Conservation (phyloP, 2,329 filamentous ascomycete genomes). For the Colletotrichum australisinense region DNA sequence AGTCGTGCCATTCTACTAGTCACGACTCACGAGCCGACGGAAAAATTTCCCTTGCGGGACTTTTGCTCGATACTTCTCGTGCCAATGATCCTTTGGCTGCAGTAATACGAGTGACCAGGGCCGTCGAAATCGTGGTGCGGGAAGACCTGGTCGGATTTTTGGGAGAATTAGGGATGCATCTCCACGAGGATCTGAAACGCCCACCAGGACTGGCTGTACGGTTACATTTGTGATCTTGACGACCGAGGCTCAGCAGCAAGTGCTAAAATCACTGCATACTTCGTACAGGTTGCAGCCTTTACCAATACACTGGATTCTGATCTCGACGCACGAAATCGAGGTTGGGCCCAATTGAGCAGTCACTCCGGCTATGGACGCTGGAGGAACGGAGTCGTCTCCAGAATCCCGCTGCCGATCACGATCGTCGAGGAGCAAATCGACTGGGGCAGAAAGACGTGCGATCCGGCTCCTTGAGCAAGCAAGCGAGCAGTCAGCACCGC, state of each 20-base stretch:
- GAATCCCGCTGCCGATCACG: slow-evolving; percentile 71
- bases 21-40: slow-evolving; percentile 45
- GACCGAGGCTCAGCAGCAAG: slow-evolving; percentile 69
- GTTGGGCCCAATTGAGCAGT: slow-evolving; percentile 68
- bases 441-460: slow-evolving; percentile 65
- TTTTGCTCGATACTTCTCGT: slow-evolving; percentile 71
- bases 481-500: too few relatives aligned
- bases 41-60: slow-evolving; percentile 58
- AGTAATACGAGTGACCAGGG: slow-evolving; percentile 67
- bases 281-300: slow-evolving; percentile 47
- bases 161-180: slow-evolving; percentile 53
- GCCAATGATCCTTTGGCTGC: slow-evolving; percentile 71
- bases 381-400: slow-evolving; percentile 58
- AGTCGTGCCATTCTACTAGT: too few relatives aligned
- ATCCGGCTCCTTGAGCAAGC: slow-evolving; percentile 42
- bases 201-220: slow-evolving; percentile 60
- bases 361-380: slow-evolving; percentile 58
- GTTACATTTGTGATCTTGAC: slow-evolving; percentile 71
- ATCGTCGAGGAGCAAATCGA: slow-evolving; percentile 62
- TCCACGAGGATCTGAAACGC: slow-evolving; percentile 58
- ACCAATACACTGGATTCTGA: slow-evolving; percentile 60
- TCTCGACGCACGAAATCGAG: slow-evolving; percentile 62
- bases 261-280: slow-evolving; percentile 68
- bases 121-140: slow-evolving; percentile 69
- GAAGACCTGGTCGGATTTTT: slow-evolving; percentile 63